phyloP scores from a whole-genome alignment of 2,329 filamentous ascomycete genomes.

The Daldinia sp. region DNA sequence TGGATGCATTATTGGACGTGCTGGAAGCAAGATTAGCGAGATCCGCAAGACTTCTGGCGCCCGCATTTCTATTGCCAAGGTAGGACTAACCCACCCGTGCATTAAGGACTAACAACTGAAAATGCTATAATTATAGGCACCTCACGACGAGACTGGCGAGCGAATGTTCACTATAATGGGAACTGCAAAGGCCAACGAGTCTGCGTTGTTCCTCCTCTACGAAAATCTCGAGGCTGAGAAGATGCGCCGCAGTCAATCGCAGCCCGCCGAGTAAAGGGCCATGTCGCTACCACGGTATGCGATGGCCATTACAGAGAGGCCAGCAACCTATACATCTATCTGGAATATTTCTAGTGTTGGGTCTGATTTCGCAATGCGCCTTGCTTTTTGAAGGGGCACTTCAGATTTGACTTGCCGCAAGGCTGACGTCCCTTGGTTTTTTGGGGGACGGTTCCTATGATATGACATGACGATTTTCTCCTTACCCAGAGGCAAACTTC shows the following conservation, averaged over 20 bases:
- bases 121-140: constrained; percentile 64
- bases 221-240: constrained; percentile 99
- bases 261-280: constrained; percentile 62
- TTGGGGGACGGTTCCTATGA: constrained; percentile 57
- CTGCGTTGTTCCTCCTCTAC: constrained; percentile 94
- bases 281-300: constrained; percentile 36
- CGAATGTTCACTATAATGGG: constrained; percentile 99
- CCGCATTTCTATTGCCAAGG: constrained; percentile 97
- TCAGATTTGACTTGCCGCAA: constrained; percentile 74
- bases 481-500: constrained; percentile 44
- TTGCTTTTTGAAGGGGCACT: constrained; percentile 58
- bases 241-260: constrained; percentile 91
- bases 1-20: constrained; percentile 97
- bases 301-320: constrained; percentile 45
- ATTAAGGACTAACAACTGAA: constrained; percentile 35
- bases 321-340: constrained; percentile 52
- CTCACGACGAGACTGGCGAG: constrained; percentile 97
- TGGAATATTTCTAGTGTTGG: constrained; percentile 57
- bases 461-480: constrained; percentile 57
- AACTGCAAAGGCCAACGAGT: constrained; percentile 92
- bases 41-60: constrained; percentile 97
- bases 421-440: constrained; percentile 63
- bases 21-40: constrained; percentile 97
- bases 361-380: constrained; percentile 63
- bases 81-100: constrained; percentile 49